Evolutionary conservation across 192 early-diverging fungal species (phyloP), one percentile per base, ranked within the genome.

Genomic region (Umbelopsis sp.): DNA sequence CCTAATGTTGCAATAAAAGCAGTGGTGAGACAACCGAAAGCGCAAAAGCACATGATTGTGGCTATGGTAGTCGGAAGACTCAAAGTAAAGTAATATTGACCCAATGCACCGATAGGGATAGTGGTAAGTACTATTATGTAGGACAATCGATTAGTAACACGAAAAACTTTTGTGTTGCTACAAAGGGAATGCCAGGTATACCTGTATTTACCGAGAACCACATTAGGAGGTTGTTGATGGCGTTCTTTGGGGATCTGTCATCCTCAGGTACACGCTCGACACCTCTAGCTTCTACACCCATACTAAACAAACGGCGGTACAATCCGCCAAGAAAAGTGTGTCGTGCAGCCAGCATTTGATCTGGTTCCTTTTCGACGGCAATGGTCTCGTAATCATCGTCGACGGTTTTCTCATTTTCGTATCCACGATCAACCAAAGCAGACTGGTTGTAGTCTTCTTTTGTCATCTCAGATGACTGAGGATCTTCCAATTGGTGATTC

Each of bases 151-250:
- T 41, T 41, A 41, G 37, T 41, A 41, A 41, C 37, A 41, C 37
- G 37, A 6, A 41, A 6, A 41, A 6, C 5, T 41, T 41, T 10
- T 41, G 5, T 41, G 7, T 9, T 41, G 5, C 37, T 41, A 10
- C 37, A 41, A 41, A 41, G 37, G 37, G 10, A 41, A 41, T 41
- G 37, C 5, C 37, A 41, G 10, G 10, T 41, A 16, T 61, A 61
- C 55, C 55, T 12, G 55, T 58, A 55, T 70, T 70, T 35, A 70
- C 69, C 3, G 69, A 70, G 41, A 51, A 70, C 69, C 69, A 70
- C 69, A 70, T 70, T 37, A 70, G 51, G 20, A 70, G 51, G 21
- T 70, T 70, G 35, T 70, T 70, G 10, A 70, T 44, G 20, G 55
- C 51, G 49, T 55, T 55, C 41, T 70, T 70, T 5, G 69, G 51